A percentile compares a stretch with the other conserved stretches of the same genome.
These are phyloP conservation scores for Dispira parvispora DNA, from an alignment of 192 early-diverging fungal genomes.

Conservation along the genomic window DNA sequence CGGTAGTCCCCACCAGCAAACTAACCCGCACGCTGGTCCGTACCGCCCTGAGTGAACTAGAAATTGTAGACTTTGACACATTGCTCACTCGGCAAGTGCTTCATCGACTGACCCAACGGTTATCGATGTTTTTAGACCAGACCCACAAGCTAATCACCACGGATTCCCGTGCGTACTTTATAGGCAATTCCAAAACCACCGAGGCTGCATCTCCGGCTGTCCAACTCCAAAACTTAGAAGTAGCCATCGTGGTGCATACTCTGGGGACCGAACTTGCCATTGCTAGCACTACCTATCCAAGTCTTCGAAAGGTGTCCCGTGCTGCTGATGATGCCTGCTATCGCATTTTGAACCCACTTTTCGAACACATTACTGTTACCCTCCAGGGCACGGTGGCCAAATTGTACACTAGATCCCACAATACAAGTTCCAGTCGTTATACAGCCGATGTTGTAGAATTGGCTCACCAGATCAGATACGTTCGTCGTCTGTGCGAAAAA, in stretches of 20 bases:
- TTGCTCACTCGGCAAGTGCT: background rate
- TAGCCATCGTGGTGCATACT: background rate
- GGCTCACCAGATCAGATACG: conserved; percentile 7
- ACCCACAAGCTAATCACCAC: background rate
- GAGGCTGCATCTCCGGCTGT: background rate
- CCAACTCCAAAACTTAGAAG: background rate
- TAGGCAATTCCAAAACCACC: background rate
- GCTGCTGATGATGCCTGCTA: background rate
- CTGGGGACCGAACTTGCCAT: background rate
- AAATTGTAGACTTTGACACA: conserved; percentile 1
- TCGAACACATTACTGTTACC: background rate
- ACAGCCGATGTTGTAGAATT: conserved; percentile 1
- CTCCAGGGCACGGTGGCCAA: conserved; percentile 5
- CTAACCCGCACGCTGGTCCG: background rate
- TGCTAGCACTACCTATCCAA: too few species aligned
- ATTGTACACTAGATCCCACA: background rate
- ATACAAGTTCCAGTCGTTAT: background rate
- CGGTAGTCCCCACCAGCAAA: background rate
- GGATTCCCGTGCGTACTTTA: background rate
- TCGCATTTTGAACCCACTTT: conserved; percentile 4
- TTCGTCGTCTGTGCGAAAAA: background rate
- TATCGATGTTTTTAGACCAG: background rate
- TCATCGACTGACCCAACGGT: background rate
- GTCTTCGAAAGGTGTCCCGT: background rate
- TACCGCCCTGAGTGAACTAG: background rate